phyloP scores from a whole-genome alignment of 140 eudicot species.

The Stevia rebaudiana region DNA sequence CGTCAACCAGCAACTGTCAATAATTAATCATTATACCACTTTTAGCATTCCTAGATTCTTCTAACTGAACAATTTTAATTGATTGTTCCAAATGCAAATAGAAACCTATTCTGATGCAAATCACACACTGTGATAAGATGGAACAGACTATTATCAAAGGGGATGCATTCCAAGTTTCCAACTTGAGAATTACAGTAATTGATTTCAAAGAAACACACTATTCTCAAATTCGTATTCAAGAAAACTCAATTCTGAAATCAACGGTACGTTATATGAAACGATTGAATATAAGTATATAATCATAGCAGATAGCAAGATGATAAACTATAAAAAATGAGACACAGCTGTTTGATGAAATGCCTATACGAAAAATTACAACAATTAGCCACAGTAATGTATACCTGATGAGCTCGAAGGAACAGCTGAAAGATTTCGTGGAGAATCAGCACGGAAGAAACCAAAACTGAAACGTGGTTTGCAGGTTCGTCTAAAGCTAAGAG shows the following conservation, averaged over 20 bases:
- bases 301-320: background rate
- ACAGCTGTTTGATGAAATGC: conserved; percentile 24
- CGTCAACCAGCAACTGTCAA: background rate
- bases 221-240: background rate
- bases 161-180: background rate
- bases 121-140: background rate
- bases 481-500: conserved; percentile 25
- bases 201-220: background rate
- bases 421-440: conserved; percentile 11
- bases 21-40: background rate
- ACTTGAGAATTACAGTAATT: background rate
- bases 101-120: background rate
- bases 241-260: background rate
- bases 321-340: background rate
- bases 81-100: background rate
- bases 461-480: conserved; percentile 25
- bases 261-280: background rate
- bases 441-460: conserved; percentile 13
- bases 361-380: conserved; percentile 15
- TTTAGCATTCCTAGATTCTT: background rate
- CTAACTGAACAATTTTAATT: background rate
- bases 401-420: conserved; percentile 27
- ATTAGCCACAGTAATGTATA: background rate
- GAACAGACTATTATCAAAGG: background rate
- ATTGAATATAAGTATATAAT: background rate